Percentiles rank a stretch among this genome's conserved stretches.
phyloP scores from a whole-genome alignment of 116 monocot species.

The Zostera marina region DNA sequence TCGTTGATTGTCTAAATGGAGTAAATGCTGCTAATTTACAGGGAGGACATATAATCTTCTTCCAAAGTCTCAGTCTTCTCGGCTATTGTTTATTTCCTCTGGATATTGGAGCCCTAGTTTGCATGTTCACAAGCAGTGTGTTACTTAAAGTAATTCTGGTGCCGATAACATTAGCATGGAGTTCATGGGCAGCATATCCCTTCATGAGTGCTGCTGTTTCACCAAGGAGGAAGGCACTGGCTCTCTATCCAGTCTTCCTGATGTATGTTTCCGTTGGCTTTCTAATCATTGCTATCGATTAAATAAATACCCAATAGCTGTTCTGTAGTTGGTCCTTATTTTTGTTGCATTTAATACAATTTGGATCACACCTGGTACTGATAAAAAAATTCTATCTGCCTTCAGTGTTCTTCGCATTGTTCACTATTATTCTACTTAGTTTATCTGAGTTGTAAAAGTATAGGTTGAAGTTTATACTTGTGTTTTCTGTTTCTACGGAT shows the following conservation, averaged over 20 bases:
- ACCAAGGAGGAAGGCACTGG: conserved; percentile 75
- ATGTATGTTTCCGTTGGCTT: conserved; percentile 87
- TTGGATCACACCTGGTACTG: background rate
- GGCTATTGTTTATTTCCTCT: conserved; percentile 74
- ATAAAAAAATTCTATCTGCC: background rate
- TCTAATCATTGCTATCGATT: conserved; percentile 77
- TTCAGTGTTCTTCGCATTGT: background rate
- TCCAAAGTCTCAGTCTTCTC: conserved; percentile 64
- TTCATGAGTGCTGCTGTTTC: conserved; percentile 78
- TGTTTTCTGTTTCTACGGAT: background rate
- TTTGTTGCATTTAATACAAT: background rate
- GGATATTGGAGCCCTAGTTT: conserved; percentile 64
- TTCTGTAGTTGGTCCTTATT: conserved; percentile 2
- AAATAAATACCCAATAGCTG: conserved; percentile 8
- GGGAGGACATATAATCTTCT: conserved; percentile 86
- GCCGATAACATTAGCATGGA: conserved; percentile 45
- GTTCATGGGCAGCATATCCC: conserved; percentile 77
- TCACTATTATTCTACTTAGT: background rate
- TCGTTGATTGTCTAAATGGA: background rate
- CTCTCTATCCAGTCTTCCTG: conserved; percentile 84
- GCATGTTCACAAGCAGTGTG: conserved; percentile 41
- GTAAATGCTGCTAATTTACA: conserved; percentile 14
- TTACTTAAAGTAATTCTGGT: conserved; percentile 49
- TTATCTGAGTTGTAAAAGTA: background rate
- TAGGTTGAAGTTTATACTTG: background rate